These are phyloP conservation scores for Xerocomus tenax DNA, from an alignment of 1,284 basidiomycete species.

Conservation along the genomic window DNA sequence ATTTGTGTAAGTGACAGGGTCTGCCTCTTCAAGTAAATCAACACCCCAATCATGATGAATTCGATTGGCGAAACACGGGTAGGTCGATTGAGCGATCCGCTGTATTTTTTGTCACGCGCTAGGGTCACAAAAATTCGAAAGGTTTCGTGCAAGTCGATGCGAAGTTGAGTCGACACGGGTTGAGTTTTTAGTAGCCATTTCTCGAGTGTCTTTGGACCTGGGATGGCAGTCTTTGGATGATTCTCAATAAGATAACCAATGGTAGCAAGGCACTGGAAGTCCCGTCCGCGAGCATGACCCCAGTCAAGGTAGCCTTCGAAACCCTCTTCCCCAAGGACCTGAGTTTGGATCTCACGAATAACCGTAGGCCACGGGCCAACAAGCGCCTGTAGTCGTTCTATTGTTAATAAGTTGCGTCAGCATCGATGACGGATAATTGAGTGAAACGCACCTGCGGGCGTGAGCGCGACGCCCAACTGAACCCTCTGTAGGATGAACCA, in stretches of 20 bases:
- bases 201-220: constrained; percentile 32
- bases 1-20: constrained; percentile 36
- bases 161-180: constrained; percentile 27
- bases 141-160: constrained; percentile 32
- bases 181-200: constrained; percentile 34
- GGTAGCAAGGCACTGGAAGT: constrained; percentile 41
- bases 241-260: constrained; percentile 38
- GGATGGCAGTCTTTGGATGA: constrained; percentile 28
- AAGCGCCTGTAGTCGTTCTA: constrained; percentile 43
- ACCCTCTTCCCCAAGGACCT: constrained; percentile 35
- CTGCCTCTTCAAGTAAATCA: constrained; percentile 35
- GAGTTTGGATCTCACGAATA: constrained; percentile 36
- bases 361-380: constrained; percentile 37
- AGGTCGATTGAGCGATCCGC: constrained; percentile 33
- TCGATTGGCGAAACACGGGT: constrained; percentile 41
- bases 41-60: constrained; percentile 41
- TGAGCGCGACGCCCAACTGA: constrained; percentile 32
- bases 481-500: constrained; percentile 33
- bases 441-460: constrained; percentile 36
- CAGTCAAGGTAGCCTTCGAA: constrained; percentile 40
- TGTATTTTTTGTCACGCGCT: constrained; percentile 33
- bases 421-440: background rate
- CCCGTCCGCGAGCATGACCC: constrained; percentile 40
- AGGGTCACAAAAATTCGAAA: constrained; percentile 39
- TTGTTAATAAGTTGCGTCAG: constrained; percentile 4